Evolutionary conservation across 768 basidiomycete species (phyloP).

Genomic region (Filobasidium floriforme): DNA sequence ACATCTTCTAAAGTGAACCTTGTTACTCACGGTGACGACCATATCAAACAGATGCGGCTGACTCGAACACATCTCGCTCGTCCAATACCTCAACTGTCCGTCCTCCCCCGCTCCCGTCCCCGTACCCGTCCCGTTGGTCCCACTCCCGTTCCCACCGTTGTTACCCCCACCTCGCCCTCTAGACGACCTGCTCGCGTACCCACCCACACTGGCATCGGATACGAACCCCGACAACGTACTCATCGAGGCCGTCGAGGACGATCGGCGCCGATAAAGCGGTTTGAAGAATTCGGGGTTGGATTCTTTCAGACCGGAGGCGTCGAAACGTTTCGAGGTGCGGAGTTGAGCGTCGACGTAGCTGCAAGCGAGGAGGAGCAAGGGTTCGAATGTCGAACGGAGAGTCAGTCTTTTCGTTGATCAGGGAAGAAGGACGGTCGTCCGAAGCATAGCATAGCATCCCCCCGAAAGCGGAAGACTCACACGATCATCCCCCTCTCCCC

Average conservation of each 20-base stretch:
- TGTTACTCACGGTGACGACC: constrained; percentile 74
- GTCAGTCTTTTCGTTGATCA: too few relatives aligned
- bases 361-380: too few relatives aligned
- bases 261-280: constrained; percentile 66
- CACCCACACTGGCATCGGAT: constrained; percentile 32
- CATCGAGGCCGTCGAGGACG: constrained; percentile 50
- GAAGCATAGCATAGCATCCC: too few relatives aligned
- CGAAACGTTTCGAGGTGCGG: constrained; percentile 79
- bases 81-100: constrained; percentile 96
- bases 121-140: not conserved
- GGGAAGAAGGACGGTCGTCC: too few relatives aligned
- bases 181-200: constrained; percentile 22
- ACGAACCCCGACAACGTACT: constrained; percentile 55
- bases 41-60: constrained; percentile 94
- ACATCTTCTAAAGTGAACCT: not conserved
- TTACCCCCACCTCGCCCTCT: not conserved
- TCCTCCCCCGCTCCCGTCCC: constrained; percentile 50
- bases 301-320: constrained; percentile 75
- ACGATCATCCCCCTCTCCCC: constrained; percentile 62
- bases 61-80: constrained; percentile 84
- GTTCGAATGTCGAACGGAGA: too few relatives aligned
- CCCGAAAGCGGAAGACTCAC: constrained; percentile 54
- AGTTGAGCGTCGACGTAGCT: constrained; percentile 95
- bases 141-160: not conserved
- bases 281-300: constrained; percentile 82